Base-by-base conservation (phyloP, 2,329 filamentous ascomycete genomes). In the Botrytis porri region DNA sequence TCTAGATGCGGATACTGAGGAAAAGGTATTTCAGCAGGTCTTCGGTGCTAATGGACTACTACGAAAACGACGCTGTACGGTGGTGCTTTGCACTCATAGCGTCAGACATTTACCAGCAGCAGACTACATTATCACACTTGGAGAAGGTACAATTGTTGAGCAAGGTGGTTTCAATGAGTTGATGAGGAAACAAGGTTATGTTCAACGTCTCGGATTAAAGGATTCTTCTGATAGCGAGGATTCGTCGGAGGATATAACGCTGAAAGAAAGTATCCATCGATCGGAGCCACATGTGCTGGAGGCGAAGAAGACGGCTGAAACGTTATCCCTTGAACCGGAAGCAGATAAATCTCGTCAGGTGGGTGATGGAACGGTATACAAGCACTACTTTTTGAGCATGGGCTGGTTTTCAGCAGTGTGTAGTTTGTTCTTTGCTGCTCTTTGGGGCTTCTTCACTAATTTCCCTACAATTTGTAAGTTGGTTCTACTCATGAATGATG, bases 51-150 rank as follows among this genome's bases (percentile, higher is more conserved):
- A 62, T 12, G 69, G 60, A 3, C 41, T 80, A 3, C 70, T 77
- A n/a, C 61, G 62, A 16, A 76, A 0, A 80, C 80, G 1, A 83
- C 83, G 48, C 12, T 54, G 48, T 18, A 57, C n/a, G 0, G 76
- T 82, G 0, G 41, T 85, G 12, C 76, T 84, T 7, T 78, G 80
- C 7, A 73, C 71, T 25, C 51, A 73, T 73, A 51, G 66, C 83
- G 81, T 76, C 75, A 43, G 84, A 80, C 73, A 82, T 54, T 80
- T 82, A 25, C 77, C 72, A 37, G 73, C 77, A 69, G 81, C 83
- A 6, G 85, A 88, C 54, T 78, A 82, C n/a, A 81, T 85, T 41
- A 76, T 85, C 10, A 79, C 80, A 32, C 75, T 85, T 25, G 77
- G 71, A 7, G 78, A 79, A 10, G 71, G 69, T 29, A 76, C 62